A percentile compares a stretch with the other conserved stretches of the same genome.
These are phyloP conservation scores for Penicillium angulare DNA, from an alignment of 495 filamentous ascomycete genomes.

Conservation along the genomic window DNA sequence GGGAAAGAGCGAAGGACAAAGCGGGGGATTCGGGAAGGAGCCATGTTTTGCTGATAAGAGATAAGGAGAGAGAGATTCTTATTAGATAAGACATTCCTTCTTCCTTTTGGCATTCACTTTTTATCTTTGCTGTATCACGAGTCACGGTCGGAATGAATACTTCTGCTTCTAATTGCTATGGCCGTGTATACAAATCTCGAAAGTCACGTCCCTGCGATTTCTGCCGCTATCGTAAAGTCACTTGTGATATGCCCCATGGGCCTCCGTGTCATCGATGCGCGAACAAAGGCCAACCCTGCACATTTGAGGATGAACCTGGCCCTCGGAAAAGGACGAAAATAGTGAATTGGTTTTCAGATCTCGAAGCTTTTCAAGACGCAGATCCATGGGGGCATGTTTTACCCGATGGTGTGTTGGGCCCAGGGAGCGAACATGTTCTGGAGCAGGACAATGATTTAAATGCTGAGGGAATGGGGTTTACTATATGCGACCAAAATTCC, in stretches of 20 bases:
- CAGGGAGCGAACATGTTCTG: too few relatives aligned
- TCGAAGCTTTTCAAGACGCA: background rate
- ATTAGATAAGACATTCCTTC: conserved; percentile 2
- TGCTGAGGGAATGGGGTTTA: too few relatives aligned
- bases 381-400: background rate
- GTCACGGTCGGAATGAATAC: background rate
- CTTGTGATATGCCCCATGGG: conserved; percentile 5
- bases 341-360: background rate
- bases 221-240: conserved; percentile 4
- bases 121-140: too few relatives aligned
- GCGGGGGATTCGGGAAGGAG: background rate
- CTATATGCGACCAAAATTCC: too few relatives aligned
- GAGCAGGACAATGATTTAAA: too few relatives aligned
- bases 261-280: conserved; percentile 3
- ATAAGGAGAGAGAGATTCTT: too few relatives aligned
- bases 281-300: conserved; percentile 1
- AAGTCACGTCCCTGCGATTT: conserved; percentile 2
- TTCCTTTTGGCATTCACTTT: background rate
- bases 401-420: too few relatives aligned
- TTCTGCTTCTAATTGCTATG: background rate
- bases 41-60: too few relatives aligned
- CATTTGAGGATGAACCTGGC: conserved; percentile 2
- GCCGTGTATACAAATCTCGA: conserved; percentile 6
- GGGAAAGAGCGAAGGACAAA: background rate
- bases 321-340: background rate